Base-by-base conservation (phyloP, 148 eudicot species). In the Silene conica region DNA sequence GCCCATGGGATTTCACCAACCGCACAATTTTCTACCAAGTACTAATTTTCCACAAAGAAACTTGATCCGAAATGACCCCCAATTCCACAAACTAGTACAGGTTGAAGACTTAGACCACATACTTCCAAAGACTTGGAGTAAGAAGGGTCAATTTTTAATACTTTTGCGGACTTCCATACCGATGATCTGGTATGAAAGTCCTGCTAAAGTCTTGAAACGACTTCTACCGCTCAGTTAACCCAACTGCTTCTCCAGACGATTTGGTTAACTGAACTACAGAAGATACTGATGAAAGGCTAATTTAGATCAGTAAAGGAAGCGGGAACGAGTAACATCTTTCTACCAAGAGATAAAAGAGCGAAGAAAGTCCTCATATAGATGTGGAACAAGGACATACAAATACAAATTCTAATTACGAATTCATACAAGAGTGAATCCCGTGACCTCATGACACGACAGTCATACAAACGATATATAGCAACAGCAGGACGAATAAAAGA, bases 401-500 rank as follows among this genome's bases (percentile, higher is more conserved):
- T 66, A 76, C 82, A 80, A 72, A 45, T 20, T 75, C 79, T 76
- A 72, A 45, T 20, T 75, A 55, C 13, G 50, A 69, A 64, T 75
- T 70, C 67, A 34, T 74, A 63, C 68, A 70, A 41, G 22, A 55
- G 43, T 13, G 67, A 8, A 8, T 8, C 34, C 74, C 15, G 52
- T 54, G 34, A 45, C 3, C 3, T 65, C 62, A 66, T 10, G 57
- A 23, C 68, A 69, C 71, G 26, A 65, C 59, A 55, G 67, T 71
- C 50, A 28, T 71, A 59, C 63, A 60, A 34, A 74, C 62, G 20
- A 52, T 61, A 70, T 70, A 75, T 58, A 66, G 67, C 83, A 80
- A 67, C 76, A 67, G 61, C 56, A 72, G 15, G 22, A 76, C 28
- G 45, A 67, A 80, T 75, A 13, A 80, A 75, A 72, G 77, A 81